Conservation (phyloP, 2,329 filamentous ascomycete species). For the Teratosphaeria gauchensis region DNA sequence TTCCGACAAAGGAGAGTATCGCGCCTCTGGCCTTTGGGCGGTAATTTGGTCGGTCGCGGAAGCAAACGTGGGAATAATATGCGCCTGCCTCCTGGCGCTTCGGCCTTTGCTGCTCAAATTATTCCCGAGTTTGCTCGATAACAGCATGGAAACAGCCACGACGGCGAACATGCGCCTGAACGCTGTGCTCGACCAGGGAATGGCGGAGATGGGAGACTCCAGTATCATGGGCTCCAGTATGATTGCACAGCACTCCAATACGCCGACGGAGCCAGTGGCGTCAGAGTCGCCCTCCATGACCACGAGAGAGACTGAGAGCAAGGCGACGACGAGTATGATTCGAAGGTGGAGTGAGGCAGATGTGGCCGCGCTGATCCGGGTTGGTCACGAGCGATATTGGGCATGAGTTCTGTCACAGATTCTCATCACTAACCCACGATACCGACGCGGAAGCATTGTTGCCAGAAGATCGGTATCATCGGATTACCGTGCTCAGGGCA, state of each 20-base stretch:
- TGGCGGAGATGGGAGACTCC: background rate
- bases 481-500: too few species aligned
- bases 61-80: conserved; percentile 36
- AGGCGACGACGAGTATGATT: background rate
- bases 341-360: background rate
- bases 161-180: background rate
- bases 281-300: background rate
- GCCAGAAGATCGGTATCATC: too few species aligned
- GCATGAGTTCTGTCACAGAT: background rate
- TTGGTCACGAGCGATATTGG: background rate
- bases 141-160: conserved; percentile 1
- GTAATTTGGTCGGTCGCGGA: conserved; percentile 34
- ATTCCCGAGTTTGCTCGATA: conserved; percentile 25
- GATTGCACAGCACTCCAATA: background rate
- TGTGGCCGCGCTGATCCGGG: background rate
- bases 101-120: conserved; percentile 31
- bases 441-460: too few species aligned
- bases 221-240: background rate
- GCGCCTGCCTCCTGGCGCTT: conserved; percentile 34
- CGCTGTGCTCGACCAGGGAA: background rate
- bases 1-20: conserved; percentile 12
- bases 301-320: background rate
- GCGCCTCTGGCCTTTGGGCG: conserved; percentile 29
- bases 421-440: background rate
- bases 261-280: background rate